Conservation (phyloP, 257 asterid genomes). For the Nicotiana attenuata region DNA sequence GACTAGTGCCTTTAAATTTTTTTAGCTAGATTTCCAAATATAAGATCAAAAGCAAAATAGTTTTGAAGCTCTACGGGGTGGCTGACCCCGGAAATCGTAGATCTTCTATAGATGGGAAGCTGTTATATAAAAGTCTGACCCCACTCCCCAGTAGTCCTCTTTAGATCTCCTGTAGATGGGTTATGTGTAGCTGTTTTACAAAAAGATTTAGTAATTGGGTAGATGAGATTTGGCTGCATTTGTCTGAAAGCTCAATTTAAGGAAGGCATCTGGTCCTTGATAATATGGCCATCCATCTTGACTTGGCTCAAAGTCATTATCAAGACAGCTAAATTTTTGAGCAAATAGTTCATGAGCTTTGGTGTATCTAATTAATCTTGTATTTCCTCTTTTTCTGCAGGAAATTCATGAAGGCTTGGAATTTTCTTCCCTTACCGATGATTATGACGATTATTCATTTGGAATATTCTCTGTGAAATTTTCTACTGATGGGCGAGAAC, state of each 20-base stretch:
- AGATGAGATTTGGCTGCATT: not conserved
- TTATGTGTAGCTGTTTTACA: not conserved
- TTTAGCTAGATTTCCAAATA: not conserved
- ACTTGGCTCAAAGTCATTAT: not conserved
- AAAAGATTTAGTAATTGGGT: not conserved
- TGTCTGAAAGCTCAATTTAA: not conserved
- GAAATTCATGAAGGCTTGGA: constrained; percentile 94
- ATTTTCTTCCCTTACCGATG: constrained; percentile 48
- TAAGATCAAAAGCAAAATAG: not conserved
- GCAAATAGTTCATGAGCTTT: not conserved
- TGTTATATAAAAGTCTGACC: not conserved
- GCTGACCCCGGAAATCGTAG: not conserved
- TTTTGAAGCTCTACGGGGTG: not conserved
- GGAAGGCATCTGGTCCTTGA: constrained; percentile 1
- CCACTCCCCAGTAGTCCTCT: not conserved
- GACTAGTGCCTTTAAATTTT: not conserved
- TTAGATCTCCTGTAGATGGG: not conserved
- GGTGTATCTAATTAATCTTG: not conserved
- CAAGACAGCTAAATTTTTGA: not conserved
- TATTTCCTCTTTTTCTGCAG: constrained; percentile 33
- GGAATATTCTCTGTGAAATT: constrained; percentile 93
- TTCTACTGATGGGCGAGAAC: constrained; percentile 84
- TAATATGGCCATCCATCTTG: not conserved
- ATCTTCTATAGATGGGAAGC: not conserved
- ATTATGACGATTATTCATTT: constrained; percentile 61